phyloP scores from a whole-genome alignment of 164 flowering plant species.

The Vitis riparia region DNA sequence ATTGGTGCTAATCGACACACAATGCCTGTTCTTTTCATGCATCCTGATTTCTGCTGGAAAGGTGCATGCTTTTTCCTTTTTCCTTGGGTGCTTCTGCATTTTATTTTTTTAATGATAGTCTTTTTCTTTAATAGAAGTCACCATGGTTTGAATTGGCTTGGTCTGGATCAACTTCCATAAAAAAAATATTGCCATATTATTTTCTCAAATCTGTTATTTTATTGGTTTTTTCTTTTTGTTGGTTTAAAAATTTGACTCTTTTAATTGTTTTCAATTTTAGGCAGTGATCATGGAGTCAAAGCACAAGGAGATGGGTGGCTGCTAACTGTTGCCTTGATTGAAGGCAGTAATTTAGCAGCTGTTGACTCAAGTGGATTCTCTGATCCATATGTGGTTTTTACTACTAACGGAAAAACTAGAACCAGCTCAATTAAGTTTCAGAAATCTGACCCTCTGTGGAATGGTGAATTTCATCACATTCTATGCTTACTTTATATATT shows the following conservation, averaged over 20 bases:
- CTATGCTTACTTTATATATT: neutral
- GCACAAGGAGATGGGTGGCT: slow-evolving; percentile 99
- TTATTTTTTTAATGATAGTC: neutral
- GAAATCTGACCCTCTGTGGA: slow-evolving; percentile 83
- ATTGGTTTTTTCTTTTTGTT: neutral
- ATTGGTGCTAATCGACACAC: neutral
- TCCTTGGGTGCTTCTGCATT: neutral
- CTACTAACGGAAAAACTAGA: slow-evolving; percentile 87
- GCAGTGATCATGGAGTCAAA: slow-evolving; percentile 93
- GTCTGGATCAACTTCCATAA: neutral
- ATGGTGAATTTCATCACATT: slow-evolving; percentile 48
- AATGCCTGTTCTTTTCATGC: neutral
- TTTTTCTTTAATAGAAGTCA: neutral
- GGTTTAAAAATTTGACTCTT: neutral
- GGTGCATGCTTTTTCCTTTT: neutral
- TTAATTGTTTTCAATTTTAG: slow-evolving; percentile 27
- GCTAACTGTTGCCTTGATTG: slow-evolving; percentile 89
- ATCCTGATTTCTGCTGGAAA: neutral
- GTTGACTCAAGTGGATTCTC: slow-evolving; percentile 85
- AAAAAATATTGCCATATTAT: neutral
- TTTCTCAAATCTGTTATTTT: neutral
- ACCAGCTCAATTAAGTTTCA: slow-evolving; percentile 96
- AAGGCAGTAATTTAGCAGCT: slow-evolving; percentile 79
- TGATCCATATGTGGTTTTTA: slow-evolving; percentile 92
- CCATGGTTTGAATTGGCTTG: neutral